phyloP scores from a whole-genome alignment of 805 yeast species.

The Vanderwaltozyma polyspora region DNA sequence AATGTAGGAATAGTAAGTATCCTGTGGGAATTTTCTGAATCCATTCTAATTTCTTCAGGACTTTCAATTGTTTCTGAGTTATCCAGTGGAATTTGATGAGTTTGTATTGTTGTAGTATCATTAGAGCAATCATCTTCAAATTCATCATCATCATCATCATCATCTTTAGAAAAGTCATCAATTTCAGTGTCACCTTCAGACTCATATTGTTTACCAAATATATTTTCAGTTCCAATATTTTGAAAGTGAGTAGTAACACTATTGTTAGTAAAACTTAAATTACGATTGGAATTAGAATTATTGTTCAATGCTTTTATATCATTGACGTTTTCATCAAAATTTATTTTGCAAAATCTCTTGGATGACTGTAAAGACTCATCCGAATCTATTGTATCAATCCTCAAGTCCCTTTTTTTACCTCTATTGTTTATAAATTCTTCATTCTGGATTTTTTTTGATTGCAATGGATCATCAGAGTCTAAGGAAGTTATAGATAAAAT shows the following conservation, averaged over 20 bases:
- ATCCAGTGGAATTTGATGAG: too few relatives aligned
- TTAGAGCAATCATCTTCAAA: conserved; percentile 1
- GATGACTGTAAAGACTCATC: too few relatives aligned
- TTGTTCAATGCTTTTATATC: too few relatives aligned
- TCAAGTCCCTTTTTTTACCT: too few relatives aligned
- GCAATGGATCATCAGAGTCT: neutral
- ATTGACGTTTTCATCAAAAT: too few relatives aligned
- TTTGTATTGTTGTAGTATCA: conserved; percentile 30
- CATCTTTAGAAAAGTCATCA: neutral
- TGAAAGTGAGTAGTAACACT: neutral
- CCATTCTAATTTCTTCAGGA: conserved; percentile 3
- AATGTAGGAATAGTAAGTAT: conserved; percentile 1
- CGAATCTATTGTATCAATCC: too few relatives aligned
- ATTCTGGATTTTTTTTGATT: neutral
- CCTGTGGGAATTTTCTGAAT: neutral
- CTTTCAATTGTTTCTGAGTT: conserved; percentile 8
- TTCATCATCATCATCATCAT: neutral
- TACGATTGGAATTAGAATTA: neutral
- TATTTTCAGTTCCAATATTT: neutral
- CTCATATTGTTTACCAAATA: too few relatives aligned
- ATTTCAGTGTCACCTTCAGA: too few relatives aligned
- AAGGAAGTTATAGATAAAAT: neutral
- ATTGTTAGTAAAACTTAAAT: neutral
- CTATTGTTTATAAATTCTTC: too few relatives aligned
- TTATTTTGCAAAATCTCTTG: too few relatives aligned